Evolutionary conservation across 1,139 yeast species (phyloP).

Genomic region (Eremothecium cymbalariae): DNA sequence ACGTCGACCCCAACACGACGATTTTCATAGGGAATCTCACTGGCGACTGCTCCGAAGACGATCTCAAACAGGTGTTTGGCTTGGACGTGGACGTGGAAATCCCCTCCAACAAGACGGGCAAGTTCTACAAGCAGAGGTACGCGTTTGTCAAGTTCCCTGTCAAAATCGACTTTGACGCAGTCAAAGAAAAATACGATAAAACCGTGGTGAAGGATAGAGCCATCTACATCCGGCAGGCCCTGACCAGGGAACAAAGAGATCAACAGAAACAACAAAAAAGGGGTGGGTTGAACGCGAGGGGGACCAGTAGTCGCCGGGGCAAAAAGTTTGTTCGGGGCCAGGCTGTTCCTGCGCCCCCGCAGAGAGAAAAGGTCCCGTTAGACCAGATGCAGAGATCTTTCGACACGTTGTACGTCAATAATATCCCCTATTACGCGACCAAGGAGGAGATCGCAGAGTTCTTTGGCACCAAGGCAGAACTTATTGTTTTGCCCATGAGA

Average conservation of each 20-base stretch:
- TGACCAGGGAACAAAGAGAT: conserved; percentile 27
- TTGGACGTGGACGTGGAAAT: conserved; percentile 29
- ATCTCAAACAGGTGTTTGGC: conserved; percentile 22
- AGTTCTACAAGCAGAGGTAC: conserved; percentile 25
- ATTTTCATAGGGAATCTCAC: conserved; percentile 31
- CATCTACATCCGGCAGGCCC: conserved; percentile 29
- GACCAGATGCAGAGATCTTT: conserved; percentile 31
- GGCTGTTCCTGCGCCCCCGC: conserved; percentile 23
- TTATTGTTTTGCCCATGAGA: conserved; percentile 30
- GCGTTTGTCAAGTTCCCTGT: conserved; percentile 30
- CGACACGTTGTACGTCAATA: conserved; percentile 31
- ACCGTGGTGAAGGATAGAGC: conserved; percentile 27
- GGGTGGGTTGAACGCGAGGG: conserved; percentile 11
- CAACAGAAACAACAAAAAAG: conserved; percentile 10
- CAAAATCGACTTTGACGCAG: conserved; percentile 26
- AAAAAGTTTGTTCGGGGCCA: conserved; percentile 14
- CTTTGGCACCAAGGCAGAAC: conserved; percentile 26
- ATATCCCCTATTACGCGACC: conserved; percentile 30
- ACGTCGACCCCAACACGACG: conserved; percentile 30
- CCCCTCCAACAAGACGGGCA: conserved; percentile 23
- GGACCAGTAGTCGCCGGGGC: conserved; percentile 2
- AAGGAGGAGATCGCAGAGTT: conserved; percentile 28
- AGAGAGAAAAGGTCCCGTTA: conserved; percentile 21
- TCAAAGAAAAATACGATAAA: conserved; percentile 28
- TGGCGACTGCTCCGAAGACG: conserved; percentile 26